Percentiles rank a stretch among this genome's conserved stretches.
These are phyloP conservation scores for Calonectria leucothoes DNA, from an alignment of 2,329 filamentous ascomycete genomes.

Conservation along the genomic window DNA sequence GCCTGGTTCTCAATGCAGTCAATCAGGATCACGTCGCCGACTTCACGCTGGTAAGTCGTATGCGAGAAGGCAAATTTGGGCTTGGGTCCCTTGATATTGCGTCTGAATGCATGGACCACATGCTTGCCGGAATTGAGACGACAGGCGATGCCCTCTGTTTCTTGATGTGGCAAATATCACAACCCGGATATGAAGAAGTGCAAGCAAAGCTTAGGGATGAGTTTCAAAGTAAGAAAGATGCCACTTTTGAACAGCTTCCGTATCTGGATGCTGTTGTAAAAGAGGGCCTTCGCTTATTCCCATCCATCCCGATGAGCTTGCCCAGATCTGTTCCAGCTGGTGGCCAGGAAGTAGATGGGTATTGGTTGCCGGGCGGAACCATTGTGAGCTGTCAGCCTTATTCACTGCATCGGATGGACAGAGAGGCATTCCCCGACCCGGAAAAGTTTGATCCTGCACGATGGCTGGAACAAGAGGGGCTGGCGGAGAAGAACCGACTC, in stretches of 20 bases:
- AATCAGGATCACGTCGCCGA: conserved; percentile 11
- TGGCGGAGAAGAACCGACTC: conserved; percentile 16
- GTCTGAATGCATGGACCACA: conserved; percentile 35
- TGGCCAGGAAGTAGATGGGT: conserved; percentile 13
- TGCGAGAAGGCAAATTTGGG: conserved; percentile 25
- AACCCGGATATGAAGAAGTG: conserved; percentile 16
- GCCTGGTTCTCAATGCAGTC: conserved; percentile 22
- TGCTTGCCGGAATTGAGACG: conserved; percentile 33
- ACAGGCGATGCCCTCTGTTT: conserved; percentile 35
- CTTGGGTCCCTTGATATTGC: conserved; percentile 22
- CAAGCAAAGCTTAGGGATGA: conserved; percentile 17
- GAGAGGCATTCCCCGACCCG: conserved; percentile 12
- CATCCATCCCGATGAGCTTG: conserved; percentile 27
- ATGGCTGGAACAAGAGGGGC: conserved; percentile 21
- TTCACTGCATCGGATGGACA: conserved; percentile 26
- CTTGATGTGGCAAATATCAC: conserved; percentile 33
- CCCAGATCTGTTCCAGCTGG: conserved; percentile 21
- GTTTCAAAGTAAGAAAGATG: background rate
- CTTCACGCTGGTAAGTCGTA: conserved; percentile 26
- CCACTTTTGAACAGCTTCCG: conserved; percentile 10
- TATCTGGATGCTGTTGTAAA: conserved; percentile 32
- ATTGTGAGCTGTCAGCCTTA: conserved; percentile 32
- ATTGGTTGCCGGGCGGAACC: conserved; percentile 27
- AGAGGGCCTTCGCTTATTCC: conserved; percentile 27
- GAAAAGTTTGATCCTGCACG: conserved; percentile 25